Evolutionary conservation across 148 eudicot genomes (phyloP).

Genomic region (Spergularia bocconei): DNA sequence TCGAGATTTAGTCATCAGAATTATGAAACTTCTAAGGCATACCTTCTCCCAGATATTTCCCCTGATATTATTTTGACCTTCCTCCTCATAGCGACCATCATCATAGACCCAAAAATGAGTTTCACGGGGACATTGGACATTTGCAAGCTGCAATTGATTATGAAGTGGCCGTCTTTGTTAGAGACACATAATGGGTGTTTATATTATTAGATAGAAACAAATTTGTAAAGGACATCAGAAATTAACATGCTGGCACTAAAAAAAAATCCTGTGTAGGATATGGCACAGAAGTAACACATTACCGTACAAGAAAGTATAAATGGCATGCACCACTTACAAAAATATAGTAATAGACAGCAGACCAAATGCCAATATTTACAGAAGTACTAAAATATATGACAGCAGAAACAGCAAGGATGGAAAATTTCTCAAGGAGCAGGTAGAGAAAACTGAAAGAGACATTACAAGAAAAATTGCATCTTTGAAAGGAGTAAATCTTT

Average conservation of each 20-base stretch:
- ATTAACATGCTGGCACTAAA: neutral
- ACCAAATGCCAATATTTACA: neutral
- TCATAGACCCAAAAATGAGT: slow-evolving; percentile 99
- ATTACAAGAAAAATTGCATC: neutral
- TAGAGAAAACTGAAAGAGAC: neutral
- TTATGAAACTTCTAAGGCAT: slow-evolving; percentile 11
- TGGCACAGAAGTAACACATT: neutral
- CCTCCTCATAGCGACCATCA: slow-evolving; percentile 99
- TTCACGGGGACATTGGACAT: slow-evolving; percentile 97
- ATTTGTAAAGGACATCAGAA: neutral
- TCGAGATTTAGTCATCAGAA: neutral
- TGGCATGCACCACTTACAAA: neutral
- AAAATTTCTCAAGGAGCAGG: neutral
- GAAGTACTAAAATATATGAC: neutral
- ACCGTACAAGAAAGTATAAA: neutral
- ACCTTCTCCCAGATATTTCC: slow-evolving; percentile 99
- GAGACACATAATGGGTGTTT: neutral
- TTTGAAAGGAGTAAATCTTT: neutral
- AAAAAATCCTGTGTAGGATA: neutral
- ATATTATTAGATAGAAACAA: neutral
- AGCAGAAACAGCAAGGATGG: neutral
- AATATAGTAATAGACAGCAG: neutral
- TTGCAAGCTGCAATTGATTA: slow-evolving; percentile 68
- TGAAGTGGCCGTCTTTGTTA: slow-evolving; percentile 15
- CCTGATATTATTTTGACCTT: slow-evolving; percentile 97